A percentile compares a stretch with the other conserved stretches of the same genome.
Evolutionary conservation across 73 alveolate species (phyloP).

Genomic region (Uronychia setigera): DNA sequence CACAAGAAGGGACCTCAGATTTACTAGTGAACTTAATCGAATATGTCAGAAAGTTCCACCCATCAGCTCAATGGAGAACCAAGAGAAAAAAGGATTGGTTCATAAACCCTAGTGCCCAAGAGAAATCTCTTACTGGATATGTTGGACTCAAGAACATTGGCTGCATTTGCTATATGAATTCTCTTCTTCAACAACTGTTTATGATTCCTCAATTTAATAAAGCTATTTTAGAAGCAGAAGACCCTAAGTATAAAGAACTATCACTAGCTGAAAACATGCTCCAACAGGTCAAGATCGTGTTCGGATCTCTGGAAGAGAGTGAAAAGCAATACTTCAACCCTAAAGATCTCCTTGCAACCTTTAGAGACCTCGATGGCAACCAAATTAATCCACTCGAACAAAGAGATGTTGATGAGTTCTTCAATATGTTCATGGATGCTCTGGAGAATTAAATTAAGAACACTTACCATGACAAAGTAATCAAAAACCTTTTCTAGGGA

Average conservation of each 20-base stretch:
- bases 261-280: slow-evolving; percentile 71
- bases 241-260: slow-evolving; percentile 31
- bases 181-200: slow-evolving; percentile 86
- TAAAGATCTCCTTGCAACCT: slow-evolving; percentile 71
- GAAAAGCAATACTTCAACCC: slow-evolving; percentile 88
- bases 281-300: slow-evolving; percentile 79
- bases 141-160: slow-evolving; percentile 94
- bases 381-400: slow-evolving; percentile 77
- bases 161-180: slow-evolving; percentile 94
- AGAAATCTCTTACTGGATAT: slow-evolving; percentile 77
- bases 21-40: slow-evolving; percentile 19
- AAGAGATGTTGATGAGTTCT: slow-evolving; percentile 95
- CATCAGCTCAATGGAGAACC: slow-evolving; percentile 77
- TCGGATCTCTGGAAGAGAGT: slow-evolving; percentile 78
- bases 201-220: slow-evolving; percentile 85
- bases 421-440: slow-evolving; percentile 84
- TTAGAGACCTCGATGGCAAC: slow-evolving; percentile 78
- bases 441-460: slow-evolving; percentile 84
- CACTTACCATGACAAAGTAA: slow-evolving; percentile 73
- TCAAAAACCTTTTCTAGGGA: slow-evolving; percentile 87
- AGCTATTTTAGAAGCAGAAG: slow-evolving; percentile 62
- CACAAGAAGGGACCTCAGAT: slow-evolving; percentile 8
- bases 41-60: slow-evolving; percentile 44
- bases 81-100: slow-evolving; percentile 68
- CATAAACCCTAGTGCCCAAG: slow-evolving; percentile 58